phyloP scores from a whole-genome alignment of 495 filamentous ascomycete genomes.

The Saxophila tyrrhenica region DNA sequence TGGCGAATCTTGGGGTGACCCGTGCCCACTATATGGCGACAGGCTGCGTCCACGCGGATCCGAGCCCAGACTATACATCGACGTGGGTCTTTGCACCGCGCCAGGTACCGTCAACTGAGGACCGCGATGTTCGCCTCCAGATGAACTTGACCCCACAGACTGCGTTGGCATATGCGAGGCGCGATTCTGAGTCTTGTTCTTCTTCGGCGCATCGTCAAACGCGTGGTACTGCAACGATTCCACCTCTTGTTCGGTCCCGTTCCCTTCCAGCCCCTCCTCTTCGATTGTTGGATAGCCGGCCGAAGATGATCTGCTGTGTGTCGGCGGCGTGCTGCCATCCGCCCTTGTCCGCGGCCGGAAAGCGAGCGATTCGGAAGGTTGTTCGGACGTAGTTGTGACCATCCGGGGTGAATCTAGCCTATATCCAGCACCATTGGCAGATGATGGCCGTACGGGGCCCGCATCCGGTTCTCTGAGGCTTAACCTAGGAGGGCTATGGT shows the following conservation, averaged over 20 bases:
- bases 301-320: slow-evolving; percentile 11
- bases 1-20: slow-evolving; percentile 31
- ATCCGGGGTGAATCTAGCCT: background rate
- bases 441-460: background rate
- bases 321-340: background rate
- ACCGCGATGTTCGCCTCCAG: background rate
- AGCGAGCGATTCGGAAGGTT: background rate
- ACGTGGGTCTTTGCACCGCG: slow-evolving; percentile 53
- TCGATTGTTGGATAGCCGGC: slow-evolving; percentile 1
- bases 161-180: slow-evolving; percentile 9
- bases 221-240: slow-evolving; percentile 15
- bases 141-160: slow-evolving; percentile 2
- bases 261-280: slow-evolving; percentile 8
- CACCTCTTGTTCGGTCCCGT: background rate
- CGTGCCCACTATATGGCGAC: slow-evolving; percentile 32
- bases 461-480: background rate
- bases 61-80: slow-evolving; percentile 58
- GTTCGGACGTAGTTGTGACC: background rate
- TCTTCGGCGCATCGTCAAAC: slow-evolving; percentile 17
- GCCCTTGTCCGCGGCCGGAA: background rate
- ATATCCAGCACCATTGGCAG: background rate
- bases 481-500: background rate
- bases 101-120: slow-evolving; percentile 30
- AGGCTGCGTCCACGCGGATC: slow-evolving; percentile 53
- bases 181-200: slow-evolving; percentile 4